phyloP scores from a whole-genome alignment of 106 monocot genomes.

The Agapanthus africanus region DNA sequence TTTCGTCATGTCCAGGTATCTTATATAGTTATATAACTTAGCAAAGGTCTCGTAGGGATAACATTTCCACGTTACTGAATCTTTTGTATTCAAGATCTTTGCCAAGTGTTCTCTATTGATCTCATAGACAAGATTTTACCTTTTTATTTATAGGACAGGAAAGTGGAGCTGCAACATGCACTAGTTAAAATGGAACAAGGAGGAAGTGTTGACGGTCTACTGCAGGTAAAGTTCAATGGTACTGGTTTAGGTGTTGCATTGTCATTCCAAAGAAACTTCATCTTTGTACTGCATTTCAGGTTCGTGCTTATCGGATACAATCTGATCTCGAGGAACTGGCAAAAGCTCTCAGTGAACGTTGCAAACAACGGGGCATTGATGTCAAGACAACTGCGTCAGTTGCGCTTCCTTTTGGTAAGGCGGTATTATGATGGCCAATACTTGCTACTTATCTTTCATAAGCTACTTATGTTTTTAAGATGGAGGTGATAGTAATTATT shows the following conservation, averaged over 20 bases:
- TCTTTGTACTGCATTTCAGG: slow-evolving; percentile 24
- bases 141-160: slow-evolving; percentile 47
- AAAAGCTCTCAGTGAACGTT: slow-evolving; percentile 59
- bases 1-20: slow-evolving; percentile 87
- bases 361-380: slow-evolving; percentile 56
- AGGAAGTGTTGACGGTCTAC: slow-evolving; percentile 67
- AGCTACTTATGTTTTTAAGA: neutral
- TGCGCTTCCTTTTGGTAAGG: slow-evolving; percentile 77
- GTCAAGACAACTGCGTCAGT: slow-evolving; percentile 55
- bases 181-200: slow-evolving; percentile 77
- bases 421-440: neutral
- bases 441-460: no score
- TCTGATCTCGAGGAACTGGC: slow-evolving; percentile 72
- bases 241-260: neutral
- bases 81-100: neutral
- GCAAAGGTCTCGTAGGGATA: neutral
- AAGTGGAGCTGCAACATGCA: slow-evolving; percentile 63
- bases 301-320: slow-evolving; percentile 76
- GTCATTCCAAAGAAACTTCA: neutral
- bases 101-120: neutral
- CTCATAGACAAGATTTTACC: neutral
- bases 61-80: neutral
- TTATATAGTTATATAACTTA: neutral
- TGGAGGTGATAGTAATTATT: neutral
- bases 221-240: slow-evolving; percentile 45